Evolutionary conservation across 2,329 filamentous ascomycete species (phyloP).

Genomic region (Berkeleyomyces basicola): DNA sequence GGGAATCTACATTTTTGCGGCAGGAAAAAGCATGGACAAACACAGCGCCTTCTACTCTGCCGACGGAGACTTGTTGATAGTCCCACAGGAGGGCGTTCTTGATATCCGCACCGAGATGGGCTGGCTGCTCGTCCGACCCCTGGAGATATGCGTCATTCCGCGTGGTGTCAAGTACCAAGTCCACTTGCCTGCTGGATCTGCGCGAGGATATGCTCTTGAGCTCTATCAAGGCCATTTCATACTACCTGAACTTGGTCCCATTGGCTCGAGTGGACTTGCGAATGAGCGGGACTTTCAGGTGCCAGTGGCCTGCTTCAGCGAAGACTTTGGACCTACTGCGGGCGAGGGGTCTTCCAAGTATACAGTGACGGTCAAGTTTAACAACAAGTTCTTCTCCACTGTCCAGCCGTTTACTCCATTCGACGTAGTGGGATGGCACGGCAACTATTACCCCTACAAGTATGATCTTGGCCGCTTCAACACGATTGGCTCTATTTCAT

Average conservation of each 20-base stretch:
- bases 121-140: constrained; percentile 48
- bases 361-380: constrained; percentile 47
- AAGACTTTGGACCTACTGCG: constrained; percentile 30
- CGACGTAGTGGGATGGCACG: constrained; percentile 68
- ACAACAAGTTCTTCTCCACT: constrained; percentile 48
- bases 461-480: constrained; percentile 68
- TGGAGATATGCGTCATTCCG: constrained; percentile 57
- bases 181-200: constrained; percentile 37
- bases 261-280: constrained; percentile 51
- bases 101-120: constrained; percentile 61
- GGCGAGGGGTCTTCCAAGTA: constrained; percentile 19
- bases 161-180: constrained; percentile 54
- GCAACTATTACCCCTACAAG: constrained; percentile 66
- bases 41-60: constrained; percentile 63
- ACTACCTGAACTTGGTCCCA: constrained; percentile 51
- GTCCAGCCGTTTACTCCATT: constrained; percentile 56
- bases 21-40: constrained; percentile 52
- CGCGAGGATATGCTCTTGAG: constrained; percentile 54
- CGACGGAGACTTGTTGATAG: constrained; percentile 59
- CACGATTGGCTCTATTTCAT: constrained; percentile 54
- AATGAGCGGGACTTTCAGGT: constrained; percentile 57
- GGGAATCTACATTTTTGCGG: constrained; percentile 61
- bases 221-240: constrained; percentile 51
- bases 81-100: constrained; percentile 51
- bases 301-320: constrained; percentile 47